Conservation (phyloP, 1,284 basidiomycete genomes). For the Wallemia hederae region DNA sequence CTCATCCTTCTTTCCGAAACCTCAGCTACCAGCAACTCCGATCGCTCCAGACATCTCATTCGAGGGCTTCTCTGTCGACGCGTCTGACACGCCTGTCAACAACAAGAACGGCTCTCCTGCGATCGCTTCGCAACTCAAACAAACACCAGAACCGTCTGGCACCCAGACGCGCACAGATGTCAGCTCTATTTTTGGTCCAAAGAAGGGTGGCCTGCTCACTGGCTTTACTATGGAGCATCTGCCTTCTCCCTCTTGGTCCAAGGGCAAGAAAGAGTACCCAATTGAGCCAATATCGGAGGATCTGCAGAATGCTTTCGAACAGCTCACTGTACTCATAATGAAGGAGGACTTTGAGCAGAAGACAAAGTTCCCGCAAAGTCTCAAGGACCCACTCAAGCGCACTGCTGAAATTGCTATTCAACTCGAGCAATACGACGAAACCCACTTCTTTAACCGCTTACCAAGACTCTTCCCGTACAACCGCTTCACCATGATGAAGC, state of each 20-base stretch:
- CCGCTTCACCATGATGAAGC: constrained; percentile 39
- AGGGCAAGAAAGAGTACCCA: background rate
- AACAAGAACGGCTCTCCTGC: background rate
- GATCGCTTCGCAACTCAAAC: background rate
- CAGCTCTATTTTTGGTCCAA: background rate
- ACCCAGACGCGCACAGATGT: background rate
- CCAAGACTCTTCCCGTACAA: constrained; percentile 72
- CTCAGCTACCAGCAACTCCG: background rate
- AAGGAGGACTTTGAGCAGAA: constrained; percentile 20
- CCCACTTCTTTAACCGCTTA: constrained; percentile 60
- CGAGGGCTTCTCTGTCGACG: background rate
- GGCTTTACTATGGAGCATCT: background rate
- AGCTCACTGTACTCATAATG: background rate
- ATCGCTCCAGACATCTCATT: background rate
- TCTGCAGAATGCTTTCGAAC: background rate
- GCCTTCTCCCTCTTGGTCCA: background rate
- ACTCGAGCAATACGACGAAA: constrained; percentile 57
- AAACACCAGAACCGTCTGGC: background rate
- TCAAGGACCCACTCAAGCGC: constrained; percentile 41
- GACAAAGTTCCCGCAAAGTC: constrained; percentile 54
- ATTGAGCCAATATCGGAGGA: background rate
- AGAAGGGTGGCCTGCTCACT: background rate
- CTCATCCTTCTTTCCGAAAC: background rate
- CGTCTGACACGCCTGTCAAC: background rate
- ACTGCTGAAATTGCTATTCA: constrained; percentile 50